phyloP scores from a whole-genome alignment of 805 yeast species.

The Naumovozyma castellii region DNA sequence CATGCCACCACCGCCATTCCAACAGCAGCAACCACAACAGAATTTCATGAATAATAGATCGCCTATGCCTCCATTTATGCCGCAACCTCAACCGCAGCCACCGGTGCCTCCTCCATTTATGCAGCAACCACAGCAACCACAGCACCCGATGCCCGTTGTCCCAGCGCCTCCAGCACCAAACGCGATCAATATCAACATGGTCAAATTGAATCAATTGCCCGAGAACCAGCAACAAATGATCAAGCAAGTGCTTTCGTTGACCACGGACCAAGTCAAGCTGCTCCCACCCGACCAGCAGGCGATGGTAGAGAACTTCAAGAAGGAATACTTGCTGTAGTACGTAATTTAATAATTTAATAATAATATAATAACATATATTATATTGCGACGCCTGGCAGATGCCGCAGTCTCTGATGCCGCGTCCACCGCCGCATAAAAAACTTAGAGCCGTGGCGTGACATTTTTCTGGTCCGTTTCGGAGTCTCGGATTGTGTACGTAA shows the following conservation, averaged over 20 bases:
- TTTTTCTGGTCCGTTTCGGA: too few relatives aligned
- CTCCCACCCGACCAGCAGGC: constrained; percentile 39
- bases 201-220: constrained; percentile 42
- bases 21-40: constrained; percentile 1
- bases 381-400: not conserved
- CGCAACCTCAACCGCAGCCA: constrained; percentile 11
- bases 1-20: constrained; percentile 10
- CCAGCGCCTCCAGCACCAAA: constrained; percentile 21
- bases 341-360: too few relatives aligned
- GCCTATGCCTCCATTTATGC: constrained; percentile 3
- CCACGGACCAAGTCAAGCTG: constrained; percentile 34
- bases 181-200: constrained; percentile 40
- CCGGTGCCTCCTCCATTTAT: constrained; percentile 11
- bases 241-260: constrained; percentile 38
- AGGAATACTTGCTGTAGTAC: constrained; percentile 37
- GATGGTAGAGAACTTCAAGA: constrained; percentile 47
- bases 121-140: constrained; percentile 12
- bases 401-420: not conserved
- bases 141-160: constrained; percentile 7
- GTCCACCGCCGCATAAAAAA: not conserved
- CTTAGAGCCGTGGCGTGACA: too few relatives aligned
- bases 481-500: too few relatives aligned
- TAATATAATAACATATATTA: not conserved
- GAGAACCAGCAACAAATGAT: constrained; percentile 50
- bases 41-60: not conserved